Evolutionary conservation across 2,329 filamentous ascomycete species (phyloP).

Genomic region (Sarocladium oryzae): DNA sequence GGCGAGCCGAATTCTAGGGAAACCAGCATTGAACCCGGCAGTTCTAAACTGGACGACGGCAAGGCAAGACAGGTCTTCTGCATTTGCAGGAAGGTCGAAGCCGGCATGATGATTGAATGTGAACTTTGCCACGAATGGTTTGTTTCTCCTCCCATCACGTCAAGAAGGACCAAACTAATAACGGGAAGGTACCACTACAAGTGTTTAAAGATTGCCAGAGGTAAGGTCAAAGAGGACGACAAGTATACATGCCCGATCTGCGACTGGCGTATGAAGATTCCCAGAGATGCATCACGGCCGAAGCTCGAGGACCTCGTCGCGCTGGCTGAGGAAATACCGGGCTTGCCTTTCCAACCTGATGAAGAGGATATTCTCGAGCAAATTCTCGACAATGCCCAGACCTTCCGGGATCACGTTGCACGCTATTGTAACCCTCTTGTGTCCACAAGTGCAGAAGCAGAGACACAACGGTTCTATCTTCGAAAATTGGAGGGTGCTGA

Average conservation of each 20-base stretch:
- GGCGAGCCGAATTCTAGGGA: conserved; percentile 89
- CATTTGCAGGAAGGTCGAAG: conserved; percentile 87
- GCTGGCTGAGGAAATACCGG: conserved; percentile 77
- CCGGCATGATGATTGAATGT: conserved; percentile 99
- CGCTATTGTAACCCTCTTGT: conserved; percentile 75
- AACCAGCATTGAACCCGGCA: conserved; percentile 50
- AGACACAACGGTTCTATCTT: conserved; percentile 88
- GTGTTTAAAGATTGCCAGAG: conserved; percentile 93
- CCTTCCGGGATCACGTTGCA: conserved; percentile 76
- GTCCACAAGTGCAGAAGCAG: conserved; percentile 77
- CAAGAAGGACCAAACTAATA: not conserved
- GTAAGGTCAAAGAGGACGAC: conserved; percentile 97
- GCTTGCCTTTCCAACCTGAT: conserved; percentile 87
- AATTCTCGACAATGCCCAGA: conserved; percentile 78
- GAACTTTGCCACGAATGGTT: conserved; percentile 97
- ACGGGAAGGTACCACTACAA: conserved; percentile 83
- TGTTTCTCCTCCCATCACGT: conserved; percentile 24
- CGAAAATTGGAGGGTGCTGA: conserved; percentile 97
- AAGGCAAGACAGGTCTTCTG: conserved; percentile 81
- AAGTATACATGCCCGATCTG: conserved; percentile 98
- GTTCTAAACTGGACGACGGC: conserved; percentile 53
- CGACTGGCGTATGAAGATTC: conserved; percentile 95
- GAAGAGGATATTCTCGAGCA: conserved; percentile 82
- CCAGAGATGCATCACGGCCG: conserved; percentile 87
- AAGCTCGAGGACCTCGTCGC: conserved; percentile 84